phyloP scores from a whole-genome alignment of 495 filamentous ascomycete species.

The Tuber calosporum region DNA sequence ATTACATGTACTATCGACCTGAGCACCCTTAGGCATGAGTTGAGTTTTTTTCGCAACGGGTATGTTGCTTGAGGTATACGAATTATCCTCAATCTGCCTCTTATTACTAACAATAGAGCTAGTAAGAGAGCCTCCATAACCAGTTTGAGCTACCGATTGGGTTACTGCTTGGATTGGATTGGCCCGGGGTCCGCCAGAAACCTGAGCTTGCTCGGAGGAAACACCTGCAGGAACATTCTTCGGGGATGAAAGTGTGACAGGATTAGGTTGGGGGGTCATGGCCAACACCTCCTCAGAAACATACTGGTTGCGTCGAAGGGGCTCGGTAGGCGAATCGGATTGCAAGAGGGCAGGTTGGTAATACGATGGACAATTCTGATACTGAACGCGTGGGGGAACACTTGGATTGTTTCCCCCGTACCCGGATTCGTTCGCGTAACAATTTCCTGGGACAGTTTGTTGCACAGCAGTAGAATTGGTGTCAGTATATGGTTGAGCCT shows the following conservation, averaged over 20 bases:
- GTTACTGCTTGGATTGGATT: background rate
- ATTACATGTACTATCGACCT: too few relatives aligned
- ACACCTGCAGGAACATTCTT: background rate
- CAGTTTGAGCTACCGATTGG: background rate
- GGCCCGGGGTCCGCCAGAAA: background rate
- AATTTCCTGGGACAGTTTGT: too few relatives aligned
- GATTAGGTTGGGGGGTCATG: background rate
- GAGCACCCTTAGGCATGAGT: background rate
- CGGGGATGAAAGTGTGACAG: background rate
- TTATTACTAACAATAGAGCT: background rate
- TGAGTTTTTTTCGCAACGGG: background rate
- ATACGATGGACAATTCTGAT: background rate
- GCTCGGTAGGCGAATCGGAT: background rate
- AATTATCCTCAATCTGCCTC: background rate
- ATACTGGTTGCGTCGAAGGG: background rate
- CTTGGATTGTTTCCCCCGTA: too few relatives aligned
- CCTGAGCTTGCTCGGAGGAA: background rate
- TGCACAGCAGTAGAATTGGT: too few relatives aligned
- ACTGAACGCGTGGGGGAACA: too few relatives aligned
- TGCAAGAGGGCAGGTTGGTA: background rate
- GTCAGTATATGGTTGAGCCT: too few relatives aligned
- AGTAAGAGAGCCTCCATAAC: accelerated
- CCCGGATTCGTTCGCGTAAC: too few relatives aligned
- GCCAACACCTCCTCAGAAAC: background rate
- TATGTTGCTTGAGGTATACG: background rate